These are phyloP conservation scores for Tripidium arundinaceum DNA, from an alignment of 202 grass and related monocot species.

Conservation along the genomic window DNA sequence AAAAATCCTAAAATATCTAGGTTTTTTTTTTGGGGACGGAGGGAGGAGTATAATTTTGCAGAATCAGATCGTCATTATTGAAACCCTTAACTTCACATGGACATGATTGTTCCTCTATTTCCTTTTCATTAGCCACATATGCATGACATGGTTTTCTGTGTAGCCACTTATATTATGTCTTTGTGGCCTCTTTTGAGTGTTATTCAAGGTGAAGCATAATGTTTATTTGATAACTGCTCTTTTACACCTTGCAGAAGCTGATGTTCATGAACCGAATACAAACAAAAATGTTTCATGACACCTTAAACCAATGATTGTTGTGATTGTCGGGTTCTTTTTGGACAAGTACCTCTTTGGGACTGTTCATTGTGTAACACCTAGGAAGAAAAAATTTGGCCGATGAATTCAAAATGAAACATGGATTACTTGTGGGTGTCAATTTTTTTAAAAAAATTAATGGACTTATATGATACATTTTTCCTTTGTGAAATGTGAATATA, in stretches of 20 bases:
- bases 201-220: neutral
- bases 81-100: neutral
- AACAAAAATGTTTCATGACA: neutral
- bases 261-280: neutral
- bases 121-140: neutral
- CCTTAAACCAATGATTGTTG: neutral
- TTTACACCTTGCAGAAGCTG: slow-evolving; percentile 13
- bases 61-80: neutral
- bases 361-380: neutral
- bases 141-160: neutral
- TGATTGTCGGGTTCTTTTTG: neutral
- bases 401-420: neutral
- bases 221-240: neutral
- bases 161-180: neutral
- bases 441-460: neutral
- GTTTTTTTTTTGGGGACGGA: too few relatives aligned
- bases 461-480: neutral
- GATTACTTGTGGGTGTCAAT: neutral
- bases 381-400: neutral
- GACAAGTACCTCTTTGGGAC: neutral
- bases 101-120: neutral
- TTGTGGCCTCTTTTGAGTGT: neutral
- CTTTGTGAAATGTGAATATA: neutral
- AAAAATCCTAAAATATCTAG: neutral
- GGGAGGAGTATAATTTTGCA: neutral